phyloP scores from a whole-genome alignment of 306 rosid species.

The Sicyos edulis region DNA sequence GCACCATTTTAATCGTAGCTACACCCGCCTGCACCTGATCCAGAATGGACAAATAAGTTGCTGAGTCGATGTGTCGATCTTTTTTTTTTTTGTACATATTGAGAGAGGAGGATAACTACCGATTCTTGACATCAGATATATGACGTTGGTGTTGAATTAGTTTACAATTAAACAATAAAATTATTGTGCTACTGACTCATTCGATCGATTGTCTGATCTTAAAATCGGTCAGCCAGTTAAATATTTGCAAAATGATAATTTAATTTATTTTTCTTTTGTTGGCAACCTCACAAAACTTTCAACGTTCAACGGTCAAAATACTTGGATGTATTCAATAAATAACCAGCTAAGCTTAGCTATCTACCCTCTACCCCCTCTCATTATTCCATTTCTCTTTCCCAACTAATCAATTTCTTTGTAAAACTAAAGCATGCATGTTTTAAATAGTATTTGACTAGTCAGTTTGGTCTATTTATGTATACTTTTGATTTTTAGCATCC shows the following conservation, averaged over 20 bases:
- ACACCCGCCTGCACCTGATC: not conserved
- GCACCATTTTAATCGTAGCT: not conserved
- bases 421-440: not conserved
- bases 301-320: slow-evolving; percentile 12
- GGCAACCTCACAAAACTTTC: not conserved
- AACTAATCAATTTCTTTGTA: not conserved
- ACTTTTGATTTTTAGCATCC: not conserved
- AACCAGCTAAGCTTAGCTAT: not conserved
- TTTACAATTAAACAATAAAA: too few species aligned
- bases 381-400: not conserved
- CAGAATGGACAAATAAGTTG: not conserved
- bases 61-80: not conserved
- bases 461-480: not conserved
- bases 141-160: too few species aligned
- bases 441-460: not conserved
- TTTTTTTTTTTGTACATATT: too few species aligned
- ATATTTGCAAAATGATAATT: not conserved
- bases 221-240: not conserved
- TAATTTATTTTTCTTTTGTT: not conserved
- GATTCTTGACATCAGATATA: too few species aligned
- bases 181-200: too few species aligned
- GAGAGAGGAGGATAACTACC: too few species aligned
- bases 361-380: not conserved
- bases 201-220: too few species aligned
- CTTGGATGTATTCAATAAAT: slow-evolving; percentile 2